Evolutionary conservation across 2,329 filamentous ascomycete genomes (phyloP).

Genomic region (Claviceps sp.): DNA sequence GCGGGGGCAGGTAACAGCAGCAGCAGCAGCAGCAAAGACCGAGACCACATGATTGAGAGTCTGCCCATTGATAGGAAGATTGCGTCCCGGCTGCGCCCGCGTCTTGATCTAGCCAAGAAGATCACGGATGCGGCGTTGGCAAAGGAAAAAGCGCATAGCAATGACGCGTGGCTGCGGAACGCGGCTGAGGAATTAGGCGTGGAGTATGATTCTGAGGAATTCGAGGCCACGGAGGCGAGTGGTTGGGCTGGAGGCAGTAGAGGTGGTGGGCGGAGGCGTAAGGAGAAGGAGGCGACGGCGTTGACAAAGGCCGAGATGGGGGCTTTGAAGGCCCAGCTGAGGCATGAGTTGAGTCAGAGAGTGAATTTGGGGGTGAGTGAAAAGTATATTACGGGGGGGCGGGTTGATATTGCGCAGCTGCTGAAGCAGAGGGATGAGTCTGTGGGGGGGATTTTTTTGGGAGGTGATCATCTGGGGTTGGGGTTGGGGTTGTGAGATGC

Average conservation of each 20-base stretch:
- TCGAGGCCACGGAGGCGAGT: conserved; percentile 61
- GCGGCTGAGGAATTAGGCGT: conserved; percentile 89
- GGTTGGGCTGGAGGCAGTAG: conserved; percentile 50
- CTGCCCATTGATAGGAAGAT: conserved; percentile 74
- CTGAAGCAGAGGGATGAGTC: conserved; percentile 43
- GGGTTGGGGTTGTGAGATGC: conserved; percentile 3
- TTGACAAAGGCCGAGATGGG: conserved; percentile 63
- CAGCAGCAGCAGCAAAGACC: neutral
- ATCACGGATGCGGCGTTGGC: conserved; percentile 72
- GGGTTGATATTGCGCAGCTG: conserved; percentile 70
- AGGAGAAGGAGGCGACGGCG: conserved; percentile 55
- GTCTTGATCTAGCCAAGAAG: conserved; percentile 70
- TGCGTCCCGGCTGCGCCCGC: conserved; percentile 60
- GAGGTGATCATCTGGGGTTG: conserved; percentile 25
- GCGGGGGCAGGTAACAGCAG: conserved; percentile 13
- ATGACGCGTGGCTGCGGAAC: conserved; percentile 70
- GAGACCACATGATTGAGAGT: conserved; percentile 57
- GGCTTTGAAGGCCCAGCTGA: conserved; percentile 57
- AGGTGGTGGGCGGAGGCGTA: conserved; percentile 59
- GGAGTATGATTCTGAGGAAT: conserved; percentile 82
- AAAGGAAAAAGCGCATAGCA: conserved; percentile 73
- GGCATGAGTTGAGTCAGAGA: conserved; percentile 52
- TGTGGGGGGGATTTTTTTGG: conserved; percentile 20
- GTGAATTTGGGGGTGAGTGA: conserved; percentile 84
- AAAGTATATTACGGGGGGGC: conserved; percentile 68